Evolutionary conservation across 495 filamentous ascomycete genomes (phyloP).

Genomic region (Cenococcum geophilum): DNA sequence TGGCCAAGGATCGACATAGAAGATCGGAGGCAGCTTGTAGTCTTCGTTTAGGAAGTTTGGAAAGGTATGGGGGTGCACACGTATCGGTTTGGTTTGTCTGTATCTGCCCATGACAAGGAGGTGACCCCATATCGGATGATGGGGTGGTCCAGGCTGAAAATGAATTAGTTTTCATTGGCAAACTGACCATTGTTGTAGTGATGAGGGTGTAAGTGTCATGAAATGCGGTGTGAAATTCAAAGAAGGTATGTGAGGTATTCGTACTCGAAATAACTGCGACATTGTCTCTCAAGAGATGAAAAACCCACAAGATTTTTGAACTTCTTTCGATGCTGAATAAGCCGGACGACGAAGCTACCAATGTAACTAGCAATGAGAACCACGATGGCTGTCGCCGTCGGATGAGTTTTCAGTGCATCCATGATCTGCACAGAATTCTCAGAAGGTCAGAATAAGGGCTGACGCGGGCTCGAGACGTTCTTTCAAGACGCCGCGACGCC

Average conservation of each 20-base stretch:
- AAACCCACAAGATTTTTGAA: slow-evolving; percentile 7
- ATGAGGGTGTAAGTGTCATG: too few relatives aligned
- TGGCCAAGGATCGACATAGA: slow-evolving; percentile 40
- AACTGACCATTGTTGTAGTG: too few relatives aligned
- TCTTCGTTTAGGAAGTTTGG: slow-evolving; percentile 25
- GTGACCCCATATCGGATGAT: slow-evolving; percentile 31
- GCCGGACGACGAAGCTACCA: not conserved
- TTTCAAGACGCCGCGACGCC: not conserved
- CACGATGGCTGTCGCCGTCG: slow-evolving; percentile 2
- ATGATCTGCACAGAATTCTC: slow-evolving; percentile 1
- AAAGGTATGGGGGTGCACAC: slow-evolving; percentile 30
- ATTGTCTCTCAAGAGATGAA: not conserved
- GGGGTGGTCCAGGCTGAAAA: slow-evolving; percentile 28
- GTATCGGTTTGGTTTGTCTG: slow-evolving; percentile 17
- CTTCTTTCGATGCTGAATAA: slow-evolving; percentile 5
- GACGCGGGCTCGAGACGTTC: not conserved
- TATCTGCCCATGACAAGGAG: slow-evolving; percentile 22
- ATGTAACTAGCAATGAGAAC: slow-evolving; percentile 10
- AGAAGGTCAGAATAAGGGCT: not conserved
- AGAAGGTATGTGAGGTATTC: not conserved
- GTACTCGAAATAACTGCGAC: not conserved
- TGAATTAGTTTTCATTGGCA: not conserved
- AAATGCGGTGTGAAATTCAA: too few relatives aligned
- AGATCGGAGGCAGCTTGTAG: slow-evolving; percentile 34
- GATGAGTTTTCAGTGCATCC: slow-evolving; percentile 16